A percentile compares a stretch with the other conserved stretches of the same genome.
These are phyloP conservation scores for Hypoxylon subgilvum DNA, from an alignment of 495 filamentous ascomycete species.

Conservation along the genomic window DNA sequence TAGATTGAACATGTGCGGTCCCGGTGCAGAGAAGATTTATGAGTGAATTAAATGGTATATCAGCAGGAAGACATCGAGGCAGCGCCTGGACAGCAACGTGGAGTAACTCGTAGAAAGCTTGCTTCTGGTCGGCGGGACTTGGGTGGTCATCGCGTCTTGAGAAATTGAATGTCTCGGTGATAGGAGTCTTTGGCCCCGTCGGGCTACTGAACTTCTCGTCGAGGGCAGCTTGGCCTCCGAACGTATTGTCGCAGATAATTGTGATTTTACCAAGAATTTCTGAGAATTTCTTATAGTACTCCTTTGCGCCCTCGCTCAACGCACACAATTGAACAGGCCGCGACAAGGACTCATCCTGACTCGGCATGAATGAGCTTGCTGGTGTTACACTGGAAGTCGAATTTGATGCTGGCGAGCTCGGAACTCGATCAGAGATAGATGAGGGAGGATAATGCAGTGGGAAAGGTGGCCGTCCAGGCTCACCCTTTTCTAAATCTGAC, in stretches of 20 bases:
- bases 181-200: constrained; percentile 86
- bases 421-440: constrained; percentile 49
- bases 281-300: constrained; percentile 88
- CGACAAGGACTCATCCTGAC: constrained; percentile 65
- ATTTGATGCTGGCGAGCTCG: constrained; percentile 61
- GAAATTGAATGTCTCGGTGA: constrained; percentile 93
- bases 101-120: constrained; percentile 93
- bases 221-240: constrained; percentile 91
- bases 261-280: constrained; percentile 95
- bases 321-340: constrained; percentile 75
- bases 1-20: constrained; percentile 90
- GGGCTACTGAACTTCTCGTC: constrained; percentile 91
- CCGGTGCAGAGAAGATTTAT: constrained; percentile 96
- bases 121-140: constrained; percentile 78
- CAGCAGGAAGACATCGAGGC: constrained; percentile 86
- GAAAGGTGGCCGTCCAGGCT: constrained; percentile 80
- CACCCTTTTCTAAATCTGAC: constrained; percentile 88
- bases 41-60: constrained; percentile 90
- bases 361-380: constrained; percentile 36
- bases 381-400: constrained; percentile 45
- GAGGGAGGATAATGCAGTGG: constrained; percentile 63
- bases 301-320: constrained; percentile 75
- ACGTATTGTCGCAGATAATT: constrained; percentile 92
- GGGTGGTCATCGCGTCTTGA: constrained; percentile 77
- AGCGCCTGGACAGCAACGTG: constrained; percentile 95